These are phyloP conservation scores for Aspergillus asperescens DNA, from an alignment of 495 filamentous ascomycete genomes.

Conservation along the genomic window DNA sequence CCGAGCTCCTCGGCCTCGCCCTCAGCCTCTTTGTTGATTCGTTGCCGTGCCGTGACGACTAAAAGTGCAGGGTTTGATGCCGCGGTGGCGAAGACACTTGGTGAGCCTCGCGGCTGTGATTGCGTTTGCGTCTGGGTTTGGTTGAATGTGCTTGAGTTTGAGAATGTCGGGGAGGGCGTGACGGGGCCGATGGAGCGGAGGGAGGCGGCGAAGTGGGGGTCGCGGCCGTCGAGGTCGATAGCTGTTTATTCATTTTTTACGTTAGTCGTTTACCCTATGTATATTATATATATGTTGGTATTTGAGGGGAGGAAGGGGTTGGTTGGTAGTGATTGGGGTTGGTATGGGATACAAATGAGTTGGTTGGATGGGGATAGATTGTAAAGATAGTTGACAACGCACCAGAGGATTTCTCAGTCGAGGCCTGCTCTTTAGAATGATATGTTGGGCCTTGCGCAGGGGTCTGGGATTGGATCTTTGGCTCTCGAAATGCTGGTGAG, in stretches of 20 bases:
- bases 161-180: slow-evolving; percentile 53
- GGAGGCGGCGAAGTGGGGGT: slow-evolving; percentile 58
- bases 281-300: background rate
- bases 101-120: no score
- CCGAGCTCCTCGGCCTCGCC: slow-evolving; percentile 45
- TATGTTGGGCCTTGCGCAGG: slow-evolving; percentile 33
- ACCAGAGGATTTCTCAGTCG: slow-evolving; percentile 33
- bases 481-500: slow-evolving; percentile 16
- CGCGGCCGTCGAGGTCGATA: slow-evolving; percentile 61
- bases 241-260: slow-evolving; percentile 42
- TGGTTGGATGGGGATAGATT: background rate
- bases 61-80: slow-evolving; percentile 49
- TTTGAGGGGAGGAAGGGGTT: background rate
- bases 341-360: background rate
- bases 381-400: background rate
- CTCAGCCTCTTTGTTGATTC: slow-evolving; percentile 44
- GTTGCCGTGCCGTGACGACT: slow-evolving; percentile 42
- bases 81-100: slow-evolving; percentile 42
- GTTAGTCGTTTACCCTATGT: slow-evolving; percentile 10
- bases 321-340: background rate
- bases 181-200: slow-evolving; percentile 62
- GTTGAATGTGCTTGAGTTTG: slow-evolving; percentile 49
- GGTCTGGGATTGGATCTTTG: slow-evolving; percentile 6
- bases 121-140: no score
- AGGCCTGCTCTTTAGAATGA: slow-evolving; percentile 36